A percentile compares a stretch with the other conserved stretches of the same genome.
Conservation (phyloP, 257 asterid genomes). For the Thymus quinquecostatus region DNA sequence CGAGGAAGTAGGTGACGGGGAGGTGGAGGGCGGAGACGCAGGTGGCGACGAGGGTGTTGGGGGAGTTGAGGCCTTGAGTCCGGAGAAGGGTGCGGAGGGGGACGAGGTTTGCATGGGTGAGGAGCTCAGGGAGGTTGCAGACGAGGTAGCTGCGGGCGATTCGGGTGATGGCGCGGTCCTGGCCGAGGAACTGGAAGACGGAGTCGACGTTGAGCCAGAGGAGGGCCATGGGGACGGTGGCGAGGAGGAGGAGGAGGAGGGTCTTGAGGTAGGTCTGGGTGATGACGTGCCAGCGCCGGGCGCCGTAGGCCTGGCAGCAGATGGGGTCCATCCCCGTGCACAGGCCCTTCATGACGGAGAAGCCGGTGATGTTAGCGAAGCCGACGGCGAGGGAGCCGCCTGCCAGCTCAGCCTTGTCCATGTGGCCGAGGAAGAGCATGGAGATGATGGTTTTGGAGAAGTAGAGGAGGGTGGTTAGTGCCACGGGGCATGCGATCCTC, state of each 20-base stretch:
- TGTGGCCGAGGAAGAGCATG: slow-evolving; percentile 80
- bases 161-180: slow-evolving; percentile 55
- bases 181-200: slow-evolving; percentile 58
- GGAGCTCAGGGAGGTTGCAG: slow-evolving; percentile 60
- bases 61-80: slow-evolving; percentile 65
- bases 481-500: slow-evolving; percentile 71
- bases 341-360: slow-evolving; percentile 74
- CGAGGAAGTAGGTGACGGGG: slow-evolving; percentile 67
- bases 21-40: slow-evolving; percentile 59
- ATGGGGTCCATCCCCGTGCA: slow-evolving; percentile 90
- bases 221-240: slow-evolving; percentile 58
- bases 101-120: slow-evolving; percentile 58
- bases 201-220: slow-evolving; percentile 72
- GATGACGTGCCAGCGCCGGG: slow-evolving; percentile 59
- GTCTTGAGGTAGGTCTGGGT: slow-evolving; percentile 67
- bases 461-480: slow-evolving; percentile 65
- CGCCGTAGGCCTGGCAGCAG: slow-evolving; percentile 86
- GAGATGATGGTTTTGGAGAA: slow-evolving; percentile 79
- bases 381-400: slow-evolving; percentile 89
- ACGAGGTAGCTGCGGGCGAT: slow-evolving; percentile 62
- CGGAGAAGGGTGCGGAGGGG: slow-evolving; percentile 71
- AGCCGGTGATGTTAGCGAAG: slow-evolving; percentile 79
- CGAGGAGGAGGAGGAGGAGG: slow-evolving; percentile 61
- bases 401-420: slow-evolving; percentile 72
- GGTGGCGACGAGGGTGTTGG: slow-evolving; percentile 61